Percentiles rank a stretch among this genome's conserved stretches.
Evolutionary conservation across 345 rosid species (phyloP).

Genomic region (Lepidium aucheri): DNA sequence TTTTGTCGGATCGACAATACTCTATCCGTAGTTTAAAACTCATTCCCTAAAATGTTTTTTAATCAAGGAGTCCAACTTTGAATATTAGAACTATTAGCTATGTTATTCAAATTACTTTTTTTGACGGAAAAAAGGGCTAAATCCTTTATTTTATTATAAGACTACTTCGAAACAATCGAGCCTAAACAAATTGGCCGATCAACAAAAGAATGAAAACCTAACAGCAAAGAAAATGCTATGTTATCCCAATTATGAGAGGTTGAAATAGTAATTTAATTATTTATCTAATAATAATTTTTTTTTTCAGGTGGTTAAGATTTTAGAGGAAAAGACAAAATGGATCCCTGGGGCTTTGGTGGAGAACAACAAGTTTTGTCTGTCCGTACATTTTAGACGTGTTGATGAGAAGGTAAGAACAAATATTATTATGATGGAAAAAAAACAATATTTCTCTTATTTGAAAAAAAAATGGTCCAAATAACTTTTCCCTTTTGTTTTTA

Average conservation of each 20-base stretch:
- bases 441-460: background rate
- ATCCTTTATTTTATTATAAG: too few species aligned
- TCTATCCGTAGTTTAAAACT: too few species aligned
- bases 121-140: too few species aligned
- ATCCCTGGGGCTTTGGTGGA: constrained; percentile 78
- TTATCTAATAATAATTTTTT: background rate
- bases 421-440: background rate
- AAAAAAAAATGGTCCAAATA: background rate
- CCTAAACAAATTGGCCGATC: too few species aligned
- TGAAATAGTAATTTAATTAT: background rate
- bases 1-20: too few species aligned
- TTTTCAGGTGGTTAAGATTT: constrained; percentile 40
- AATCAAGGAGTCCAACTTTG: too few species aligned
- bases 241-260: background rate
- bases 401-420: constrained; percentile 61
- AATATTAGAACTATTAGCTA: too few species aligned
- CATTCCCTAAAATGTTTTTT: too few species aligned
- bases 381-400: constrained; percentile 91
- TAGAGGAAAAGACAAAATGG: constrained; percentile 57
- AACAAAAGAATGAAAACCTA: too few species aligned
- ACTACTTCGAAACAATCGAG: too few species aligned
- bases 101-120: background rate
- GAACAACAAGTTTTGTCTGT: constrained; percentile 87
- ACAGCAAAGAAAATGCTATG: too few species aligned
- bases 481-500: background rate